Conservation (phyloP, 2,329 filamentous ascomycete species). For the Shiraia sp. region DNA sequence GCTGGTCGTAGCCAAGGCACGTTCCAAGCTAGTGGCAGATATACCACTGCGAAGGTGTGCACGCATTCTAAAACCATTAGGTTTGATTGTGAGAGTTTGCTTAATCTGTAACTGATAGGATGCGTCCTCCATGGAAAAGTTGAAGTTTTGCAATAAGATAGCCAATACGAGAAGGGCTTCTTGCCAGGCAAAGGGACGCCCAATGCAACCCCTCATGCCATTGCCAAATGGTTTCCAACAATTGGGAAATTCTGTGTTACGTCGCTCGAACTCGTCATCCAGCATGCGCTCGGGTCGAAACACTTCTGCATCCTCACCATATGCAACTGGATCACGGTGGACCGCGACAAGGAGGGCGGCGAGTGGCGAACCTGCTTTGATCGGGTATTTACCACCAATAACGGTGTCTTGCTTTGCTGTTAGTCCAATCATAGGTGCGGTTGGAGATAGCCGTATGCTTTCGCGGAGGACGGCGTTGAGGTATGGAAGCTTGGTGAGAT, state of each 20-base stretch:
- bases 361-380: constrained; percentile 40
- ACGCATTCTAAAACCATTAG: constrained; percentile 46
- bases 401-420: constrained; percentile 38
- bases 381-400: constrained; percentile 44
- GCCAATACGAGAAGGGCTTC: constrained; percentile 53
- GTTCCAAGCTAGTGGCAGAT: constrained; percentile 38
- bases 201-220: constrained; percentile 58
- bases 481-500: constrained; percentile 58
- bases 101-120: constrained; percentile 51
- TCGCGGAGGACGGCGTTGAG: constrained; percentile 58
- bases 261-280: constrained; percentile 46
- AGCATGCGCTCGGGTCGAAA: constrained; percentile 55
- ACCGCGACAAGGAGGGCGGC: constrained; percentile 39
- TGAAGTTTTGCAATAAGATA: constrained; percentile 52
- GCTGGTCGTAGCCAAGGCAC: constrained; percentile 25
- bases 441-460: constrained; percentile 61
- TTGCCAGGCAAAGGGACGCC: constrained; percentile 59
- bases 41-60: constrained; percentile 38
- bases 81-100: constrained; percentile 52
- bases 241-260: constrained; percentile 45
- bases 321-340: constrained; percentile 49
- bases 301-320: constrained; percentile 50
- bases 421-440: constrained; percentile 56
- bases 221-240: constrained; percentile 60
- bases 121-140: constrained; percentile 49